phyloP scores from a whole-genome alignment of 345 rosid genomes.

The Euclidium syriacum region DNA sequence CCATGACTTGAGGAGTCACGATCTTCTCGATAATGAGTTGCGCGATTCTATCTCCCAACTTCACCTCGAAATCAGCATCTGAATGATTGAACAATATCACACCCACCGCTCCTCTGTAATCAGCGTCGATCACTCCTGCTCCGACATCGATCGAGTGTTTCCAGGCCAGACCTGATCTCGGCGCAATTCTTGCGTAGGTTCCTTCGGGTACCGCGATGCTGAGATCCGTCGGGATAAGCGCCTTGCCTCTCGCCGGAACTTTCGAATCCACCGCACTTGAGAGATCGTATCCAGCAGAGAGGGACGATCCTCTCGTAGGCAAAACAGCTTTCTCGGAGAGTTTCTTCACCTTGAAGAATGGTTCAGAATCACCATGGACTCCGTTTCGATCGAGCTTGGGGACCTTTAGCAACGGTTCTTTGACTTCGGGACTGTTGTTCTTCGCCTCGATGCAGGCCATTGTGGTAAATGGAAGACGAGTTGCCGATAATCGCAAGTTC shows the following conservation, averaged over 20 bases:
- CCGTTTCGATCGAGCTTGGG: conserved; percentile 45
- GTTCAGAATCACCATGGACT: conserved; percentile 5
- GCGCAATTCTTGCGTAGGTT: conserved; percentile 77
- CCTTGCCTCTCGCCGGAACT: conserved; percentile 84
- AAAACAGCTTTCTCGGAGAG: conserved; percentile 72
- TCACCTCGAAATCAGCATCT: conserved; percentile 58
- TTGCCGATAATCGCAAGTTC: conserved; percentile 20
- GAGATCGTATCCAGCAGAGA: conserved; percentile 83
- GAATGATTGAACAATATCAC: conserved; percentile 69
- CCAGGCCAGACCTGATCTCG: conserved; percentile 78
- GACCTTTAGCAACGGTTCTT: conserved; percentile 37
- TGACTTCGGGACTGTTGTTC: conserved; percentile 25
- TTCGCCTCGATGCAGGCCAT: conserved; percentile 21
- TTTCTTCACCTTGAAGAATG: conserved; percentile 51
- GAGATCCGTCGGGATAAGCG: conserved; percentile 69
- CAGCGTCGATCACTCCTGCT: conserved; percentile 75
- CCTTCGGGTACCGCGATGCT: conserved; percentile 67
- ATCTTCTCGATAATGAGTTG: conserved; percentile 78
- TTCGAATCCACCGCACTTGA: conserved; percentile 59
- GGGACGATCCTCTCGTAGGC: conserved; percentile 62
- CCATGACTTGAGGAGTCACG: conserved; percentile 53
- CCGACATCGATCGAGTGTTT: conserved; percentile 81
- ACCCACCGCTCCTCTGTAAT: conserved; percentile 75
- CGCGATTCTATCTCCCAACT: conserved; percentile 58
- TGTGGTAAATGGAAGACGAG: background rate